Base-by-base conservation (phyloP, 306 rosid genomes). In the Ceratonia siliqua region DNA sequence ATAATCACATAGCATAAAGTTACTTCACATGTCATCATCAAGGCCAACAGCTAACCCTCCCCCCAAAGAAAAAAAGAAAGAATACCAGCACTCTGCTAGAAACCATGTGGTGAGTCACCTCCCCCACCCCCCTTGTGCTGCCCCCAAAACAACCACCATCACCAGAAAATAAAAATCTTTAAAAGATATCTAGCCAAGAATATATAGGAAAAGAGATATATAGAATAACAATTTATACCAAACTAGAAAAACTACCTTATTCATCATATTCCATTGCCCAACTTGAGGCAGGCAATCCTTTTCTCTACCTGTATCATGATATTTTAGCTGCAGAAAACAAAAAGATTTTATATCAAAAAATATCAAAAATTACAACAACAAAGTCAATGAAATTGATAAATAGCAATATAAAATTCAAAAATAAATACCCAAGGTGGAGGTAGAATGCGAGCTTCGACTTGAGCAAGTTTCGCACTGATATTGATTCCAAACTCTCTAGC, bases 241-340 rank as follows among this genome's bases (percentile, higher is more conserved):
- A 36, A 48, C 4, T n/a, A 20, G 20, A 41, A 49, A 63, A 32
- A 27, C 30, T 25, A 95, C 99, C 96, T 95, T 95, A 2, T 95
- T 90, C 99, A 87, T 95, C 99, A 95, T 95, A 18, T 95, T 95
- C 99, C 99, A 95, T 7, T 92, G 99, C 7, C 99, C 99, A 81
- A 95, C 98, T 82, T 92, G 96, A 18, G 99, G 99, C 5, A 95
- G 79, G 66, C 98, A 92, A 80, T 95, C 91, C 79, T 81, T 95
- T 74, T 92, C 99, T 72, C 96, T 86, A n/a, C 99, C 99, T 0
- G 99, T 85, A 36, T 95, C 99, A 69, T 92, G 93, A 81, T 95
- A 95, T 74, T 95, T 95, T 13, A 95, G 90, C 99, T 95, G 90
- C 36, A 72, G 68, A 68, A 18, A 5, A 49, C 55, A 74, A 45